Evolutionary conservation across 805 yeast genomes (phyloP).

Genomic region (Ogataea trehaloabstinens): DNA sequence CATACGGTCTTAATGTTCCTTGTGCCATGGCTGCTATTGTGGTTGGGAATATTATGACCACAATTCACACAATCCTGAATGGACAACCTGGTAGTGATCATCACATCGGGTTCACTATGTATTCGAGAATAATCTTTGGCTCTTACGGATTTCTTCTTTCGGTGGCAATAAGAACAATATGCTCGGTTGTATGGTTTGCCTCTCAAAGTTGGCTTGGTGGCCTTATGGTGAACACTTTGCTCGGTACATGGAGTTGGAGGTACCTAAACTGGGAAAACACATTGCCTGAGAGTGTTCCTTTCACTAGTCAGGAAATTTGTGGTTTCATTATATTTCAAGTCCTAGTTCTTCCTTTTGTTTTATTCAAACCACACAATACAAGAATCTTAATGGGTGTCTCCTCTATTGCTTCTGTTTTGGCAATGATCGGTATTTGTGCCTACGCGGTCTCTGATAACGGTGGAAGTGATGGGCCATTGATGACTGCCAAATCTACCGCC

Average conservation of each 20-base stretch:
- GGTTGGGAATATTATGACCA: not conserved
- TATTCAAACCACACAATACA: conserved; percentile 18
- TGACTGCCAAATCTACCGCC: not conserved
- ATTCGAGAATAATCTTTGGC: not conserved
- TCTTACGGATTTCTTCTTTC: not conserved
- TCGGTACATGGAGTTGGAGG: conserved; percentile 38
- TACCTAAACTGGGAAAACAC: conserved; percentile 39
- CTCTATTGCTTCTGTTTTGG: not conserved
- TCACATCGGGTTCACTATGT: not conserved
- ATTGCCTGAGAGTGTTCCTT: conserved; percentile 34
- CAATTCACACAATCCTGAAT: not conserved
- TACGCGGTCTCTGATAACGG: not conserved
- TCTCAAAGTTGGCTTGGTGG: conserved; percentile 46
- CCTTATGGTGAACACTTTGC: conserved; percentile 36
- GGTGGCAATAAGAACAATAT: not conserved
- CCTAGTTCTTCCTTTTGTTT: conserved; percentile 38
- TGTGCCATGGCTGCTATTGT: not conserved
- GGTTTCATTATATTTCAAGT: conserved; percentile 45
- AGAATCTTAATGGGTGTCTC: not conserved
- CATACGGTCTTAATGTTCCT: not conserved
- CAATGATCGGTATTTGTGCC: not conserved
- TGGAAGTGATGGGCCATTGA: not conserved
- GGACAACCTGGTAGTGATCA: not conserved
- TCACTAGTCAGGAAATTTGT: conserved; percentile 41
- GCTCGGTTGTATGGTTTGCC: conserved; percentile 16